Base-by-base conservation (phyloP, 352 stramenopile species). In the Pythium pyrilobum region DNA sequence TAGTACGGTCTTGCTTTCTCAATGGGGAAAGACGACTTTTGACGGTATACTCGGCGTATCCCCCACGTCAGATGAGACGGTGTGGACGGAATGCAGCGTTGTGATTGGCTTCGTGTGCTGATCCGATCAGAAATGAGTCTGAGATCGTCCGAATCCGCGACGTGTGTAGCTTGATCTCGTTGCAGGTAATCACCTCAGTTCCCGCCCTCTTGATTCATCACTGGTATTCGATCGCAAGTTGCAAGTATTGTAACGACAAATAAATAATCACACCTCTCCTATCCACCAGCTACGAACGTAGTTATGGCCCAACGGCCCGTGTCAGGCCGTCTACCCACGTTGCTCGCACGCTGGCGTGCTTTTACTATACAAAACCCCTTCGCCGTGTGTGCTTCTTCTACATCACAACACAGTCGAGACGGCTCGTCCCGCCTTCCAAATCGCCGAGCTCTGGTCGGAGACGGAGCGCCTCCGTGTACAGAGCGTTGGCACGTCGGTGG, bases 381-480 rank as follows among this genome's bases (percentile, higher is more conserved):
- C n/a, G 24, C n/a, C 37, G 37, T 1, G 37, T 13, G 15, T 31
- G 6, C 5, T 37, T 24, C 21, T 43, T 52, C 34, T 56, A 69
- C 61, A 69, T 69, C 33, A 69, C 47, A n/a, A 23, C 31, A 47
- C 61, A 69, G 10, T 57, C 60, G 24, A 38, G 1, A 18, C 61
- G 49, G 12, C 49, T 64, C 5, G 23, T 10, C 11, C 28, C 29
- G 10, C 27, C 43, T 3, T 51, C 56, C n/a, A 24, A 1, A 3
- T 50, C 18, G 5, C 3, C 38, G 34, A 64, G 28, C 27, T 69
- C 61, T 16, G 82, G 82, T 21, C 77, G 74, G 38, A 90, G 66
- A 1, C 79, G 74, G 21, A 85, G 59, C 10, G 81, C 83, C 50
- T 89, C 79, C 6, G 71, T 70, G 37, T 79, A 69, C 34, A 92